Evolutionary conservation across 768 basidiomycete species (phyloP).

Genomic region (Boletus reticuloceps): DNA sequence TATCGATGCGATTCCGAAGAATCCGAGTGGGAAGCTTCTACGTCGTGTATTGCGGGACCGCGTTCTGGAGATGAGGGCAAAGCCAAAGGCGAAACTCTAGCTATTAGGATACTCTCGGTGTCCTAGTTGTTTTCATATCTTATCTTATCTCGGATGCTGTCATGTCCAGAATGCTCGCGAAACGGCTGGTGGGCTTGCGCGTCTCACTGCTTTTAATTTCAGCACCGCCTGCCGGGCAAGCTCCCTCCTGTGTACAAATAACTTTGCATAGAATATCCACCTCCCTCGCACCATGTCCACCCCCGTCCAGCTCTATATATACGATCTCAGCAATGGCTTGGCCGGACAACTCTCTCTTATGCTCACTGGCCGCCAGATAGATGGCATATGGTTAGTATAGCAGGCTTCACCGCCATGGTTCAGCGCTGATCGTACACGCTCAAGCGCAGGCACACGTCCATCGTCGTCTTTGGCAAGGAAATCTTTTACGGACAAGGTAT

Average conservation of each 20-base stretch:
- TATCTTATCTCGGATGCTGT: constrained; percentile 17
- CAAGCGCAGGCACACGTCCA: constrained; percentile 79
- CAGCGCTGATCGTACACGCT: constrained; percentile 8
- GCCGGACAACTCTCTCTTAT: constrained; percentile 75
- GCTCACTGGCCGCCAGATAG: constrained; percentile 85
- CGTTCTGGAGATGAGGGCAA: constrained; percentile 33
- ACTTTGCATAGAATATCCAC: not conserved
- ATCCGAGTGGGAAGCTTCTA: constrained; percentile 59
- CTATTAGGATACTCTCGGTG: not conserved
- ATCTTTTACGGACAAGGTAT: constrained; percentile 92
- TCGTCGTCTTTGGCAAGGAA: constrained; percentile 85
- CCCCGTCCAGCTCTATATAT: constrained; percentile 80
- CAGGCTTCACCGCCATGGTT: no score
- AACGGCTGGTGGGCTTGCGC: no score
- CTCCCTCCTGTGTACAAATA: not conserved
- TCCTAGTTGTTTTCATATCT: constrained; percentile 2
- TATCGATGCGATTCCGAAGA: constrained; percentile 54
- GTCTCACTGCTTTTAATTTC: not conserved
- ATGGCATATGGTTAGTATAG: constrained; percentile 79
- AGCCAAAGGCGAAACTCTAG: constrained; percentile 25
- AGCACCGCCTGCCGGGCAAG: constrained; percentile 4
- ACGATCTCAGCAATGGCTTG: constrained; percentile 88
- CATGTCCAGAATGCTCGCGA: no score
- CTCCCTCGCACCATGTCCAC: constrained; percentile 15
- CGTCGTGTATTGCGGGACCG: constrained; percentile 52